phyloP scores from a whole-genome alignment of 495 filamentous ascomycete species.

The Annulohypoxylon maeteangense region DNA sequence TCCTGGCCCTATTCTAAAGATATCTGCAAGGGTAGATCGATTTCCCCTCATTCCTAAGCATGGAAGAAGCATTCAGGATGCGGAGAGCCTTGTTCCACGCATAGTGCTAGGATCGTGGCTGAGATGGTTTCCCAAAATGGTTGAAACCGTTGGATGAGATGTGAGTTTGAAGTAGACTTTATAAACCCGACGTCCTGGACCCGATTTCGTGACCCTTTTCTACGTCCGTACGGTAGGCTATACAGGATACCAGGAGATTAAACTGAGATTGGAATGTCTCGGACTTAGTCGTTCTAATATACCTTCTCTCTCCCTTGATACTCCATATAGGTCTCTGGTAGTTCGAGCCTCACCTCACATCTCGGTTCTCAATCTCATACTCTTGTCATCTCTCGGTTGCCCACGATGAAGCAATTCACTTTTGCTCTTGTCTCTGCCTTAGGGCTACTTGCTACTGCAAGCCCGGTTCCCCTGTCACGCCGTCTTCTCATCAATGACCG shows the following conservation, averaged over 20 bases:
- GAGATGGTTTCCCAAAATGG: background rate
- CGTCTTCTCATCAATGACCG: slow-evolving; percentile 2
- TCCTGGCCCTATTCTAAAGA: slow-evolving; percentile 5
- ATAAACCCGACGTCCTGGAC: background rate
- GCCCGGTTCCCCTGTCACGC: slow-evolving; percentile 15
- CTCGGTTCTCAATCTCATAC: background rate
- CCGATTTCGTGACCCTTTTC: slow-evolving; percentile 3
- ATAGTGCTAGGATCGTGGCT: slow-evolving; percentile 31
- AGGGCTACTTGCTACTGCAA: slow-evolving; percentile 26
- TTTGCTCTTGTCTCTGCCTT: slow-evolving; percentile 33
- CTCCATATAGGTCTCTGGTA: background rate
- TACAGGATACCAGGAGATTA: background rate
- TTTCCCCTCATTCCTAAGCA: background rate
- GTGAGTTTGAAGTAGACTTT: slow-evolving; percentile 4
- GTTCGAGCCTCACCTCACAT: background rate
- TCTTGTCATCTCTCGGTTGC: background rate
- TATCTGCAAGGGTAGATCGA: background rate
- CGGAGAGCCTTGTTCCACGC: background rate
- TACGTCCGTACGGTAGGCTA: background rate
- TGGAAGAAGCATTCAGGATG: background rate
- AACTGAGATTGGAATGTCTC: slow-evolving; percentile 22
- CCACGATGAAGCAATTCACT: slow-evolving; percentile 40
- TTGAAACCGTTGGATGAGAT: slow-evolving; percentile 22
- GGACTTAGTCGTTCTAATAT: background rate
- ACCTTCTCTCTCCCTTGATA: background rate